A percentile compares a stretch with the other conserved stretches of the same genome.
These are phyloP conservation scores for Diaporthe velutina DNA, from an alignment of 2,329 filamentous ascomycete genomes.

Conservation along the genomic window DNA sequence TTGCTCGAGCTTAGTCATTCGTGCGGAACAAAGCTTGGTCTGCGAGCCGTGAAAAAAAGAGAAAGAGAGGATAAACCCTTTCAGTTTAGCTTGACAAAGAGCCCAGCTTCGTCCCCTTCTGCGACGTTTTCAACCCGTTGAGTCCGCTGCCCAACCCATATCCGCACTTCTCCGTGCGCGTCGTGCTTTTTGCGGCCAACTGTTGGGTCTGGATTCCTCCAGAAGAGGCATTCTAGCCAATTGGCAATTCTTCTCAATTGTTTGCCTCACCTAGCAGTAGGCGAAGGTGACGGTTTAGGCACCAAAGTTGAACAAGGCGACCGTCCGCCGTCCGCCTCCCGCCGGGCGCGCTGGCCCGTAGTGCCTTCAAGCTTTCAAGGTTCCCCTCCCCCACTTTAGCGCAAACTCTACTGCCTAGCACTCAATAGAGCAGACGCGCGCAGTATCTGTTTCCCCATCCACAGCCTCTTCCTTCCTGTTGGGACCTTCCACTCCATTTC, in stretches of 20 bases:
- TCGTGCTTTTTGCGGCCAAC: background rate
- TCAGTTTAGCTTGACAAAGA: conserved; percentile 11
- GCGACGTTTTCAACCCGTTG: conserved; percentile 15
- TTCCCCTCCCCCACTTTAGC: conserved; percentile 37
- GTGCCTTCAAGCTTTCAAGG: conserved; percentile 12
- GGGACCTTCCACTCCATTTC: background rate
- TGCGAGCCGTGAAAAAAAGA: background rate
- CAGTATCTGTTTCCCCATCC: background rate
- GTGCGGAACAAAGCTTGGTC: conserved; percentile 1
- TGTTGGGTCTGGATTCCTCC: background rate
- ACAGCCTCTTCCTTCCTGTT: background rate
- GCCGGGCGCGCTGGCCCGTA: background rate
- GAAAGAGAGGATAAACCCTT: background rate
- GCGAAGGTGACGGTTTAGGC: conserved; percentile 11
- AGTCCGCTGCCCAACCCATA: background rate
- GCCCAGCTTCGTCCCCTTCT: background rate
- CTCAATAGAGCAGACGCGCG: conserved; percentile 1
- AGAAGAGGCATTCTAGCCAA: background rate
- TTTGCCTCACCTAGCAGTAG: background rate
- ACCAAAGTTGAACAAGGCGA: conserved; percentile 20
- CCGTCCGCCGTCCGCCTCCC: background rate
- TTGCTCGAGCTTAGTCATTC: conserved; percentile 3
- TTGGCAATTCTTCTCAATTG: background rate
- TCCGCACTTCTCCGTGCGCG: background rate
- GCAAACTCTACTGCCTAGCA: conserved; percentile 32